Evolutionary conservation across 2,329 filamentous ascomycete genomes (phyloP).

Genomic region (Aspergillus pseudotamarii): DNA sequence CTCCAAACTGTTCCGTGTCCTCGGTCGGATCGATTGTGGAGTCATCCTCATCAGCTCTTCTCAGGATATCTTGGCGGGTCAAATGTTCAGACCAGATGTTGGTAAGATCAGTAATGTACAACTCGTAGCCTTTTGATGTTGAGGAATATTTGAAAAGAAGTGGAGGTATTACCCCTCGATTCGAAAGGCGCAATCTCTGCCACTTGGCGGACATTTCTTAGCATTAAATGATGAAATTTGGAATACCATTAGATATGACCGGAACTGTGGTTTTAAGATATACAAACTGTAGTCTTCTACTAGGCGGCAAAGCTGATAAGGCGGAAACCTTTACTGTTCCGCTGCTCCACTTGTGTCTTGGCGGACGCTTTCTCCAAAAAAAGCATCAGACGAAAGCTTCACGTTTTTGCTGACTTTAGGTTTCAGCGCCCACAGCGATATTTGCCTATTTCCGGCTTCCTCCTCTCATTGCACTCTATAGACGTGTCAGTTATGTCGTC

Average conservation of each 20-base stretch:
- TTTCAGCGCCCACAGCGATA: background rate
- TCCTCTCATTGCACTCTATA: background rate
- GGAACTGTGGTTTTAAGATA: background rate
- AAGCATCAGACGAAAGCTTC: background rate
- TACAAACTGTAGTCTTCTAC: background rate
- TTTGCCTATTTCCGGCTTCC: background rate
- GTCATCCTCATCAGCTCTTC: slow-evolving; percentile 50
- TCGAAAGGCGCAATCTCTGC: slow-evolving; percentile 36
- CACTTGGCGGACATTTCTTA: slow-evolving; percentile 38
- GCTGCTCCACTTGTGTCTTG: background rate
- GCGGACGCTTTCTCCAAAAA: background rate
- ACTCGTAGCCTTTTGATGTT: slow-evolving; percentile 48
- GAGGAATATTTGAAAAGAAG: slow-evolving; percentile 43
- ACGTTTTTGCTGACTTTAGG: background rate
- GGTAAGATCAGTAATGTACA: slow-evolving; percentile 61
- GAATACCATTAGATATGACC: background rate
- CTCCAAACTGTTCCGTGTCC: slow-evolving; percentile 56
- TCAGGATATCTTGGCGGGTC: slow-evolving; percentile 49
- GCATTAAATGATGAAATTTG: background rate
- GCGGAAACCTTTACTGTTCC: background rate
- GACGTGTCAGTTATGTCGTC: slow-evolving; percentile 32
- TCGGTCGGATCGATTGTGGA: slow-evolving; percentile 64
- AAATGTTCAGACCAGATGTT: slow-evolving; percentile 60
- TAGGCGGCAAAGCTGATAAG: slow-evolving; percentile 12
- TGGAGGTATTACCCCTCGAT: slow-evolving; percentile 31